Base-by-base conservation (phyloP, 2,329 filamentous ascomycete genomes). In the Albophoma yamanashiensis region DNA sequence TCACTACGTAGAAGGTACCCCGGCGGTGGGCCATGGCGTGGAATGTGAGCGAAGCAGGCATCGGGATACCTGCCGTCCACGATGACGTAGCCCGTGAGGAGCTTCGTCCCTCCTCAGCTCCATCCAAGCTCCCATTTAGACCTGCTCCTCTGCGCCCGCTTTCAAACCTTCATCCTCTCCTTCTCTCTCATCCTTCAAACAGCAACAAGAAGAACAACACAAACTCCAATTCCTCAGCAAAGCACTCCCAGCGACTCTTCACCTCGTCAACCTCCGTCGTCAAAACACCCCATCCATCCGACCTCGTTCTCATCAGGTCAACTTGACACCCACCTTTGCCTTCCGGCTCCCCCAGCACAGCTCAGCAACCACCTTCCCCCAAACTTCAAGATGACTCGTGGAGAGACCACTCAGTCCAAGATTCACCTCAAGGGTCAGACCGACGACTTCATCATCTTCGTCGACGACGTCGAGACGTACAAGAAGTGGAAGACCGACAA, bases 401-500 rank as follows among this genome's bases (percentile, higher is more conserved):
- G 87, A 78, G 88, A 90, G 78, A 81, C 82, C 65, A 73, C 75
- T 62, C 83, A 87, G 74, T 81, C 80, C 78, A 95, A 94, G 80
- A 83, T 96, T 77, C 88, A 93, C 84, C 92, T 85, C 86, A 89
- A 92, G 83, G 91, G 91, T 77, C 65, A 71, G 61, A 72, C 75
- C 39, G 82, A 85, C 42, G 82, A 85, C 73, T 86, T 82, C 69
- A 69, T 85, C 70, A 73, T 85, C 72, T 84, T 86, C 66, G 71
- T 86, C 57, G 83, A 86, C 64, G 82, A 84, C 66, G 65, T 73
- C 59, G 77, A 89, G 62, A 79, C 82, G 56, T 86, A 91, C 69
- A 80, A 89, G 75, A 87, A 93, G 74, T 97, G 93, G 93, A 85
- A 87, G 79, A 78, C 73, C 5, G 93, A 97, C 79, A 86, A 84